Conservation (phyloP, 495 filamentous ascomycete species). For the Durotheca rogersii region DNA sequence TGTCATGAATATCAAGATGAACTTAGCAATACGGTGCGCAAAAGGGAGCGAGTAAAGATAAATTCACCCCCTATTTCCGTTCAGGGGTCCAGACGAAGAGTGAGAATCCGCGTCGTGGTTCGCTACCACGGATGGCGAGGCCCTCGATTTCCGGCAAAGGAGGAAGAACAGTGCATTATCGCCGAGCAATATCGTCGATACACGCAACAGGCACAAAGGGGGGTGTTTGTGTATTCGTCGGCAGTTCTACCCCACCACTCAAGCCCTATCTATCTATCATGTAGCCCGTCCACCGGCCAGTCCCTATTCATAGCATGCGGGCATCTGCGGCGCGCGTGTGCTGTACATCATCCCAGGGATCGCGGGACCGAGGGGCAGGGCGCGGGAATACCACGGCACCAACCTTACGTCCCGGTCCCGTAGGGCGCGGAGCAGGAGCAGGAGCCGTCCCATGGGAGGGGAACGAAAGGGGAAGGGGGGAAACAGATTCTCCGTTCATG, state of each 20-base stretch:
- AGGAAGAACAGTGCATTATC: conserved; percentile 13
- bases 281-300: background rate
- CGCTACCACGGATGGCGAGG: background rate
- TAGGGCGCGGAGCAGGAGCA: conserved; percentile 3
- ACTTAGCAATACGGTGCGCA: background rate
- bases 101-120: background rate
- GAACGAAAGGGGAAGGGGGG: too few relatives aligned
- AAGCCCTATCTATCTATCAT: background rate
- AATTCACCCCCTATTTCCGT: background rate
- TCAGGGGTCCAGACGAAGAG: background rate
- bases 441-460: too few relatives aligned
- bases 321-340: background rate
- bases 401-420: conserved; percentile 8
- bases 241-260: background rate
- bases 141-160: background rate
- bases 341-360: conserved; percentile 5
- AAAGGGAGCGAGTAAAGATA: background rate
- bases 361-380: background rate
- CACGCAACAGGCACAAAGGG: background rate
- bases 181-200: background rate
- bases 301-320: background rate
- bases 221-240: conserved; percentile 5
- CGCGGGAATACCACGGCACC: background rate
- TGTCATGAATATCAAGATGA: background rate
- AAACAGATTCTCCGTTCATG: too few relatives aligned